Percentiles rank a stretch among this genome's conserved stretches.
These are phyloP conservation scores for Babesia bigemina DNA, from an alignment of 169 alveolate genomes.

Conservation along the genomic window DNA sequence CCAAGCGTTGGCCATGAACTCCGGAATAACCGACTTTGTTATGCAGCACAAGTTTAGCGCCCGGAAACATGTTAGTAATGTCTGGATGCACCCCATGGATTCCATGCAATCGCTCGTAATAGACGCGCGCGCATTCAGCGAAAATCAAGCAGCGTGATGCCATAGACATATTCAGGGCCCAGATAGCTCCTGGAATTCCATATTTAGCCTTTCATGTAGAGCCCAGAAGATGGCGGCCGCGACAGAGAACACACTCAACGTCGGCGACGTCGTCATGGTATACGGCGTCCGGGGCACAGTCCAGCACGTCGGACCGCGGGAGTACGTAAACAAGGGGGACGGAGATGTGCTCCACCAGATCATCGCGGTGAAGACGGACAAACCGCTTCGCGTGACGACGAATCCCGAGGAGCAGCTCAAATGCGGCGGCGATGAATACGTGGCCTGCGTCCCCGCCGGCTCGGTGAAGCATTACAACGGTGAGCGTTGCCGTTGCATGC, in stretches of 20 bases:
- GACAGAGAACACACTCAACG: slow-evolving; percentile 14
- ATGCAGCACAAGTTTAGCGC: too few relatives aligned
- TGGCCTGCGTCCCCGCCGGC: slow-evolving; percentile 30
- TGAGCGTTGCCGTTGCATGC: background rate
- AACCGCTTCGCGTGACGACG: slow-evolving; percentile 22
- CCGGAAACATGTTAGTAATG: too few relatives aligned
- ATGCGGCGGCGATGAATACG: slow-evolving; percentile 5
- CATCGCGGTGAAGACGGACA: slow-evolving; percentile 52
- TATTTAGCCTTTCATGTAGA: too few relatives aligned
- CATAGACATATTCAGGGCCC: too few relatives aligned
- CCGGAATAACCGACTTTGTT: too few relatives aligned
- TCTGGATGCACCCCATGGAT: background rate
- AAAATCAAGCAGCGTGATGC: background rate
- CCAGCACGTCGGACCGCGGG: slow-evolving; percentile 34
- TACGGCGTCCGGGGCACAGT: slow-evolving; percentile 64
- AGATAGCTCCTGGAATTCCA: too few relatives aligned
- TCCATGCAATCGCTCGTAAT: slow-evolving; percentile 10
- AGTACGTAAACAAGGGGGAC: slow-evolving; percentile 34
- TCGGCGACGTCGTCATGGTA: slow-evolving; percentile 67
- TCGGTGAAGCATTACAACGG: slow-evolving; percentile 49
- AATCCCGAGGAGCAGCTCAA: slow-evolving; percentile 9
- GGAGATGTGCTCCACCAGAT: slow-evolving; percentile 41
- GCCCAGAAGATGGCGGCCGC: slow-evolving; percentile 14
- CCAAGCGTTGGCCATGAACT: too few relatives aligned
- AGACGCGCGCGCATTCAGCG: slow-evolving; percentile 1